These are phyloP conservation scores for Fusarium pseudocircinatum DNA, from an alignment of 2,329 filamentous ascomycete species.

Conservation along the genomic window DNA sequence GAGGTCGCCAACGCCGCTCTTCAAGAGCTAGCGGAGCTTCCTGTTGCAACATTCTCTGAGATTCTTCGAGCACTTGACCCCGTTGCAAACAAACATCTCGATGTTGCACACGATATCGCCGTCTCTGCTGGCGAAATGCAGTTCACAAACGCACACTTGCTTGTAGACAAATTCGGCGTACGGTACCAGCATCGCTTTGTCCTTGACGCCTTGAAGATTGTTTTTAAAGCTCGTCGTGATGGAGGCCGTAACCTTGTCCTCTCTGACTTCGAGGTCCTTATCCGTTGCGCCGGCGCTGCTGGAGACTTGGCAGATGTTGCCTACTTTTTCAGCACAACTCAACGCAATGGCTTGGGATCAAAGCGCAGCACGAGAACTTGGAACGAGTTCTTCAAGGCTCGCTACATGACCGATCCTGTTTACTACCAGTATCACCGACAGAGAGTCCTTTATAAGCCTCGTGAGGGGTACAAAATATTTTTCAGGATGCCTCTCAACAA, in stretches of 20 bases:
- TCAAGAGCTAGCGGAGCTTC: constrained; percentile 52
- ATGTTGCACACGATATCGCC: constrained; percentile 55
- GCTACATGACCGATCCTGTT: constrained; percentile 57
- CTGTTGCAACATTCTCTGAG: constrained; percentile 68
- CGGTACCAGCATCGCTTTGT: constrained; percentile 53
- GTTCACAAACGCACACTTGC: constrained; percentile 49
- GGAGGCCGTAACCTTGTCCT: constrained; percentile 44
- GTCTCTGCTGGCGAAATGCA: constrained; percentile 54
- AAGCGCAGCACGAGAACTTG: constrained; percentile 50
- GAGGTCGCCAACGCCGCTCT: constrained; percentile 41
- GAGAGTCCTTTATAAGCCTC: constrained; percentile 52
- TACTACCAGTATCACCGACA: constrained; percentile 59
- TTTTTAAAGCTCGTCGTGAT: constrained; percentile 48
- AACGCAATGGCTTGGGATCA: constrained; percentile 36
- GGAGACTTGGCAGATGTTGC: constrained; percentile 49
- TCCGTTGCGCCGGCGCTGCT: constrained; percentile 60
- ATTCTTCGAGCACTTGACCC: constrained; percentile 72
- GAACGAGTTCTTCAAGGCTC: constrained; percentile 58
- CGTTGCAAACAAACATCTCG: constrained; percentile 57
- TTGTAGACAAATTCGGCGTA: constrained; percentile 57
- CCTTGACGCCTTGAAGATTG: constrained; percentile 47
- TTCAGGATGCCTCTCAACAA: constrained; percentile 8
- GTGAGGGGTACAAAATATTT: constrained; percentile 48
- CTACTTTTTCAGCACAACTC: constrained; percentile 48
- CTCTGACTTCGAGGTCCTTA: constrained; percentile 56